Evolutionary conservation across 2,329 filamentous ascomycete species (phyloP), one percentile per base, ranked within the genome.

Genomic region (Fusarium verrucosum): DNA sequence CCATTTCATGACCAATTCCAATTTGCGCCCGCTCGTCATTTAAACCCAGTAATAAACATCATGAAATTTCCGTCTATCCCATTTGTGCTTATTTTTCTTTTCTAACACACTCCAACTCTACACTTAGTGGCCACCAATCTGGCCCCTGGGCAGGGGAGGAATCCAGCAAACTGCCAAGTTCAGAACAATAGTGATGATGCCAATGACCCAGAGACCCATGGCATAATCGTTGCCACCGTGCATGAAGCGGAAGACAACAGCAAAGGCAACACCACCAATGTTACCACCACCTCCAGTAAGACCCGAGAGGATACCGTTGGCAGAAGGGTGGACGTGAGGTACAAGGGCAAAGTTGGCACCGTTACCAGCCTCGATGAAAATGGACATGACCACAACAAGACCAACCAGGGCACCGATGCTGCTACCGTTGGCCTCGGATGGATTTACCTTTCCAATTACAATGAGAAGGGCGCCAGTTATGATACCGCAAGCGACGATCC

Each of bases 321-420:
- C 91, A 60, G 84, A 85, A 1, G 92, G 92, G 76, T 94, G 90
- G 2, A 96, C 89, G 73, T 97, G 94, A 5, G 93, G 92, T 22
- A 97, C 89, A 7, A 97, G 83, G 0, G 92, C 87, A 76, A 95
- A 97, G 78, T 92, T 95, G 36, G 92, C 88, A 1, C 94, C 94
- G 73, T 97, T 97, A 37, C 88, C 89, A 3, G 90, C 92, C 75
- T 96, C 92, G 38, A 93, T 78, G 80, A 96, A 96, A 74, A 96
- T 83, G 1, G 91, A 92, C 79, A 93, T 84, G 10, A 92, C 84
- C 2, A 89, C 88, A 10, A 96, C 80, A 7, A 97, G 86, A 2
- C 91, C 92, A 53, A 95, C 88, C 83, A 96, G 89, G 4, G 85
- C 87, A 8, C 83, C 77, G 14, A 77, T 69, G 36, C 41, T 61